Conservation (phyloP, 768 basidiomycete species). For the Mrakia frigida region DNA sequence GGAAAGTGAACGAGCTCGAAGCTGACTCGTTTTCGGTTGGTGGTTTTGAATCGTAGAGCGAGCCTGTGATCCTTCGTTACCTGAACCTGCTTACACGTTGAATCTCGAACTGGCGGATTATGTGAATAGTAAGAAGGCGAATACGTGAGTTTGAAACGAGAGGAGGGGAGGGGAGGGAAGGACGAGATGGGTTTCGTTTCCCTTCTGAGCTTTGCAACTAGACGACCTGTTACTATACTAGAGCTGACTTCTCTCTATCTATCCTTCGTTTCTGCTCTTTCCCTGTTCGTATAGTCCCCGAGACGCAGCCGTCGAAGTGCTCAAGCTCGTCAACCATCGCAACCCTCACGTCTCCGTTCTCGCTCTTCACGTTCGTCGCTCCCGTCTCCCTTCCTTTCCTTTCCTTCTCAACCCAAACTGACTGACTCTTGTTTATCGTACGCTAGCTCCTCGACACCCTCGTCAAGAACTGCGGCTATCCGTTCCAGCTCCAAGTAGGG, state of each 20-base stretch:
- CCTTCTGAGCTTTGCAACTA: too few species aligned
- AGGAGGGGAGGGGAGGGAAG: not conserved
- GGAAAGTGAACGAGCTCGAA: not conserved
- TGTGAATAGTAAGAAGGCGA: constrained; percentile 92
- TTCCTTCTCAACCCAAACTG: not conserved
- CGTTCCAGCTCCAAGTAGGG: constrained; percentile 90
- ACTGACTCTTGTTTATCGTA: not conserved
- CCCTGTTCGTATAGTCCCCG: constrained; percentile 58
- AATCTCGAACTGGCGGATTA: constrained; percentile 92
- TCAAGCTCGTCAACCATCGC: constrained; percentile 80
- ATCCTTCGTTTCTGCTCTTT: too few species aligned
- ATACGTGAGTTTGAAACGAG: constrained; percentile 60
- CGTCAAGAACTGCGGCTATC: constrained; percentile 92
- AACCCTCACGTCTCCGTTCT: constrained; percentile 87
- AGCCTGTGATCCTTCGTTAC: constrained; percentile 77
- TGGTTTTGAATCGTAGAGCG: constrained; percentile 48
- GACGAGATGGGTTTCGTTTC: not conserved
- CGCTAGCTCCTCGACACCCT: constrained; percentile 72
- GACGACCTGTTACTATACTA: too few species aligned
- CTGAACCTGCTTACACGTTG: constrained; percentile 83
- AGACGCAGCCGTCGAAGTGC: constrained; percentile 81
- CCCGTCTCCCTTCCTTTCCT: not conserved
- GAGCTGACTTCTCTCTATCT: too few species aligned
- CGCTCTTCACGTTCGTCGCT: constrained; percentile 55
- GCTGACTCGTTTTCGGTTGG: not conserved